Evolutionary conservation across 352 stramenopile genomes (phyloP).

Genomic region (Pythium aquatile): DNA sequence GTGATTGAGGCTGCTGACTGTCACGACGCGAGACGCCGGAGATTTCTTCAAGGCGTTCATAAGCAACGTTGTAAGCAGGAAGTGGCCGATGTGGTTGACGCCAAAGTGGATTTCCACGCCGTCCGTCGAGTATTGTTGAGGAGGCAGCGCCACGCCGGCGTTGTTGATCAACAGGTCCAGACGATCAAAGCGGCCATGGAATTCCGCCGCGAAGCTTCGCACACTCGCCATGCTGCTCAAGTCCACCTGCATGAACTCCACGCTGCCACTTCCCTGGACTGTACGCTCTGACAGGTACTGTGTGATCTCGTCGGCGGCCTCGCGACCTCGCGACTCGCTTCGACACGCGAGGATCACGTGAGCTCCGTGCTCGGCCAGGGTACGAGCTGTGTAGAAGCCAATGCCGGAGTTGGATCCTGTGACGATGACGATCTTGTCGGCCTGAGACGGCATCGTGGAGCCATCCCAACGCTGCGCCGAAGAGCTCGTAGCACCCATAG

Average conservation of each 20-base stretch:
- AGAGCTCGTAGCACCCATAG: no score
- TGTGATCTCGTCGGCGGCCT: constrained; percentile 10
- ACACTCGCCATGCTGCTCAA: constrained; percentile 42
- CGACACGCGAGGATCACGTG: constrained; percentile 66
- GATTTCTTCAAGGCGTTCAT: constrained; percentile 35
- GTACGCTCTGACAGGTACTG: constrained; percentile 2
- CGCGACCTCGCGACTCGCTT: constrained; percentile 23
- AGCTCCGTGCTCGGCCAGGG: constrained; percentile 40
- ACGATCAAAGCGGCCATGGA: constrained; percentile 34
- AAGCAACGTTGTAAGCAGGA: constrained; percentile 56
- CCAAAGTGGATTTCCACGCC: constrained; percentile 69
- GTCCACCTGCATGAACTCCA: constrained; percentile 48
- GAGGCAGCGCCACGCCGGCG: constrained; percentile 43
- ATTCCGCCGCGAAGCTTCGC: constrained; percentile 35
- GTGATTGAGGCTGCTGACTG: constrained; percentile 37
- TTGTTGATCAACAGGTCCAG: constrained; percentile 79
- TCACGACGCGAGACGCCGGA: constrained; percentile 35
- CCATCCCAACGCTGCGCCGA: constrained; percentile 15
- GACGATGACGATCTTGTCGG: constrained; percentile 50
- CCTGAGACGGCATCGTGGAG: constrained; percentile 21
- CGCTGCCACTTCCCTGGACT: background rate
- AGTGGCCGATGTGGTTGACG: constrained; percentile 72
- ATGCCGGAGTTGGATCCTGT: constrained; percentile 70
- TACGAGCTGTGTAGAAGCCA: constrained; percentile 47
- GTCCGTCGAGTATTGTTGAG: constrained; percentile 32